phyloP scores from a whole-genome alignment of 208 protist species.

The Leishmania tropica region DNA sequence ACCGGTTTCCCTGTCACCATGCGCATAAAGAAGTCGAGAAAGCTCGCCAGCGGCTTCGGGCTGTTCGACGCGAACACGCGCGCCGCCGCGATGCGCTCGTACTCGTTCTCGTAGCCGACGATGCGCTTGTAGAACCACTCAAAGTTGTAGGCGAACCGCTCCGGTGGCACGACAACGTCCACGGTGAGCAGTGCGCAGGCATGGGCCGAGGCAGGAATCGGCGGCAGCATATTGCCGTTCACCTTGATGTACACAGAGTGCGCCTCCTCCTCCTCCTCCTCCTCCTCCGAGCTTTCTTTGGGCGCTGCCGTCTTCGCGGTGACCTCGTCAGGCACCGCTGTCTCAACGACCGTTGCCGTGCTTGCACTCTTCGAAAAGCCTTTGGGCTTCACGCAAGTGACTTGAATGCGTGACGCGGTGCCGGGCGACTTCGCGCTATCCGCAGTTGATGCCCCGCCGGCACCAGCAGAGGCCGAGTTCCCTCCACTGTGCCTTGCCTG shows the following conservation, averaged over 20 bases:
- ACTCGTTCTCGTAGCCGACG: conserved; percentile 64
- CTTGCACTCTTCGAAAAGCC: neutral
- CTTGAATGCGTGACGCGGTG: conserved; percentile 23
- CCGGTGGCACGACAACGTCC: conserved; percentile 79
- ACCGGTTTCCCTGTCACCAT: conserved; percentile 66
- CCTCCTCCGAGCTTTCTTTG: neutral
- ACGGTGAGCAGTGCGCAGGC: conserved; percentile 64
- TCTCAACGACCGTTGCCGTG: neutral
- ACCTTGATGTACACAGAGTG: conserved; percentile 33
- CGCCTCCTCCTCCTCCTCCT: neutral
- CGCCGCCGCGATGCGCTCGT: conserved; percentile 75
- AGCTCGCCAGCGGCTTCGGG: conserved; percentile 35
- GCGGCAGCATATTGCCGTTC: conserved; percentile 38
- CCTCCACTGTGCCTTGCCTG: conserved; percentile 1
- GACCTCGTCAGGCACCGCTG: neutral
- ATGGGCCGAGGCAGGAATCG: conserved; percentile 53
- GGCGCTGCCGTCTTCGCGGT: neutral
- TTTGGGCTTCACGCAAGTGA: conserved; percentile 16
- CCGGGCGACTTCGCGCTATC: conserved; percentile 1
- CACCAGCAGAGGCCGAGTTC: neutral
- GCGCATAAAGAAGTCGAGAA: conserved; percentile 70
- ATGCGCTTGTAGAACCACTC: conserved; percentile 88
- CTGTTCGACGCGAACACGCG: conserved; percentile 66
- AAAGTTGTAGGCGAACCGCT: conserved; percentile 60
- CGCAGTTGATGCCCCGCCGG: neutral